A percentile compares a stretch with the other conserved stretches of the same genome.
Conservation (phyloP, 371 early-diverging fungal species). For the Apophysomyces variabilis region DNA sequence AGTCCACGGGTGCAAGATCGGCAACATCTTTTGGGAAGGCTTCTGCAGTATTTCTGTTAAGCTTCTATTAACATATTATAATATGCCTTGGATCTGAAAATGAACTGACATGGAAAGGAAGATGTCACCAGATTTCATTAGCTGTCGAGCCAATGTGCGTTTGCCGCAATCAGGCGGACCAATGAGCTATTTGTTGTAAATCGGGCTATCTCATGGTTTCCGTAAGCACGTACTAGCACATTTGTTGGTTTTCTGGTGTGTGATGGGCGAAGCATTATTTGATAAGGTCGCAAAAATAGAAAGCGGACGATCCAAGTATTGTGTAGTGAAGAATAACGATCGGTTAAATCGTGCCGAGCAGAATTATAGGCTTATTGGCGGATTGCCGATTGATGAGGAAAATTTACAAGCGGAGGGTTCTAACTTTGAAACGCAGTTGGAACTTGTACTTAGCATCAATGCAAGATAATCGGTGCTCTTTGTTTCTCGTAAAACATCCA, state of each 20-base stretch:
- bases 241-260: conserved; percentile 39
- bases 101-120: conserved; percentile 36
- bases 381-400: too few relatives aligned
- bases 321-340: too few relatives aligned
- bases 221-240: conserved; percentile 29
- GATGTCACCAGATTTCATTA: conserved; percentile 26
- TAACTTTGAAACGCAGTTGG: too few relatives aligned
- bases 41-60: conserved; percentile 30
- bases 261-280: conserved; percentile 37
- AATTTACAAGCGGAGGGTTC: too few relatives aligned
- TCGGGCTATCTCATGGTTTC: not conserved
- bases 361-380: too few relatives aligned
- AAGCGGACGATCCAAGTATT: too few relatives aligned
- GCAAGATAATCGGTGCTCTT: too few relatives aligned
- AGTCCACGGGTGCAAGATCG: conserved; percentile 26
- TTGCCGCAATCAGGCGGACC: conserved; percentile 41
- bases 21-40: conserved; percentile 12
- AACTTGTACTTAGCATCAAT: too few relatives aligned
- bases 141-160: conserved; percentile 32
- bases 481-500: too few relatives aligned
- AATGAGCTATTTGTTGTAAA: conserved; percentile 27
- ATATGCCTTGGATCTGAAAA: not conserved
- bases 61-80: too few relatives aligned
- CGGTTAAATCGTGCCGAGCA: too few relatives aligned
- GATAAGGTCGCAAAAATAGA: not conserved